A percentile compares a stretch with the other conserved stretches of the same genome.
phyloP scores from a whole-genome alignment of 306 rosid species.

The Medicago ruthenica region DNA sequence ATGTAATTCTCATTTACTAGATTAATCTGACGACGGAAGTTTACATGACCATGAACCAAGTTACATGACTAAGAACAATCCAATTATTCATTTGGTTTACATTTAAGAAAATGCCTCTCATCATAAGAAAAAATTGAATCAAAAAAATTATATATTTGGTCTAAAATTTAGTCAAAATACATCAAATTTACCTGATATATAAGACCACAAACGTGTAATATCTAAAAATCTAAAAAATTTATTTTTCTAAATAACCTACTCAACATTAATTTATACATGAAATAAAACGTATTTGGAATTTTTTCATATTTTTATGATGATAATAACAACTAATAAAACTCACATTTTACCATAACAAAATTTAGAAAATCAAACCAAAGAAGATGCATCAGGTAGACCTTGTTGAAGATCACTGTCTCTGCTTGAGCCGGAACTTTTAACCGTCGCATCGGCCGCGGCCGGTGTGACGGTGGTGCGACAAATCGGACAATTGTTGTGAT shows the following conservation, averaged over 20 bases:
- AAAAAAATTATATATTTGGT: no score
- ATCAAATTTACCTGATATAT: no score
- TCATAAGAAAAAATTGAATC: no score
- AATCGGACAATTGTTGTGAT: constrained; percentile 75
- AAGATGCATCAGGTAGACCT: constrained; percentile 53
- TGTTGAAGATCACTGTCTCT: constrained; percentile 50
- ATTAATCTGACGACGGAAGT: no score
- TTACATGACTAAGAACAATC: no score
- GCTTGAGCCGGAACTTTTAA: constrained; percentile 35
- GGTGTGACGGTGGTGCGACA: constrained; percentile 61
- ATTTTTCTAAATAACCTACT: background rate
- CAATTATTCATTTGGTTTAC: no score
- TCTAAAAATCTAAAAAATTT: no score
- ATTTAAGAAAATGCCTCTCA: no score
- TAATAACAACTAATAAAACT: background rate
- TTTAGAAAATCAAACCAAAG: constrained; percentile 50
- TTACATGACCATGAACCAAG: no score
- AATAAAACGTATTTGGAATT: background rate
- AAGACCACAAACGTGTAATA: no score
- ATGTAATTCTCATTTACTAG: no score
- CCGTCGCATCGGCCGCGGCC: background rate
- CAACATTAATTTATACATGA: background rate
- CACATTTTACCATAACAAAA: background rate
- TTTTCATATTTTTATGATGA: background rate
- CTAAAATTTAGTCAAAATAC: no score